Evolutionary conservation across 441 rosid species (phyloP), one percentile per base, ranked within the genome.

Genomic region (Jatropha multifida): DNA sequence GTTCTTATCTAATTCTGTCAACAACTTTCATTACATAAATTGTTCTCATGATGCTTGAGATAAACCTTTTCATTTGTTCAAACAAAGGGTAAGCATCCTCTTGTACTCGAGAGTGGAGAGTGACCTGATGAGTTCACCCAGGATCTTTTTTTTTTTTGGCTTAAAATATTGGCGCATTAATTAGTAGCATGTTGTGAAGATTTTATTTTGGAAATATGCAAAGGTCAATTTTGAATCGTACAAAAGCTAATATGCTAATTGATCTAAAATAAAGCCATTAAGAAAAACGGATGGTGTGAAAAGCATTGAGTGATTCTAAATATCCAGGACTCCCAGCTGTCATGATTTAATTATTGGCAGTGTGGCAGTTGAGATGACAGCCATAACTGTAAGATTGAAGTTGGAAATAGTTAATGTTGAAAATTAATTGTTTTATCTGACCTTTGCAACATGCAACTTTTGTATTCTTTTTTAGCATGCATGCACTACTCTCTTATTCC

Each of bases 31-130:
- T 54, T 62, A 60, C 60, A 4, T 26, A 12, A 15, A 69, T 69
- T 26, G 65, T 44, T 63, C 62, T 49, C 11, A 46, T 72, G 51
- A 13, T 64, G 52, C 26, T 38, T 62, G 27, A 46, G 23, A 7
- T 37, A 18, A 48, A 20, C 13, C 3, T 4, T 54, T 13, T 69
- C 9, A 3, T 18, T 69, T 18, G 18, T 52, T 32, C 2, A 54
- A n/a, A 69, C 5, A 54, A 15, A 69, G 66, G 4, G 32, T 42
- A 13, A 15, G 23, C 23, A 66, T 10, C 23, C 58, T 72, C 4
- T 60, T 72, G 40, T 23, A 15, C 38, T 72, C 23, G 42, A 46
- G 26, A 59, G 74, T 59, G 48, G 74, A 20, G 15, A 20, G 18
- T 13, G 23, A 54, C 15, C n/a, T 14, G 14, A 26, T 14, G 41